Evolutionary conservation across 192 early-diverging fungal species (phyloP), one percentile per base, ranked within the genome.

Genomic region (Entomortierella lignicola): DNA sequence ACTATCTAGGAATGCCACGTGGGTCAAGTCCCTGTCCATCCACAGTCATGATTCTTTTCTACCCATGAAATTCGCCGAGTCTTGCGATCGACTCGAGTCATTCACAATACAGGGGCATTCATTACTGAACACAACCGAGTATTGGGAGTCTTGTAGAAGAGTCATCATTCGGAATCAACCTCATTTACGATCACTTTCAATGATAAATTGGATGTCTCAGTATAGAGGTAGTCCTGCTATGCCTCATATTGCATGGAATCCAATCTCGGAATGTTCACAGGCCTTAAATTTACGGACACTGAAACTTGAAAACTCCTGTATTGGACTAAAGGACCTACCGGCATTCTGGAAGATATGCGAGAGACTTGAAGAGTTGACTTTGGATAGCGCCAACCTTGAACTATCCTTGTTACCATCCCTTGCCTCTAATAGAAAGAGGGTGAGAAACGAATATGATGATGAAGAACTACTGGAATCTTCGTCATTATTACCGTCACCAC

Each of bases 311-410:
- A n/a, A 44, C n/a, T 68, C 52, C 30, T 43, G 29, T 7, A 57
- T 68, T 43, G 27, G 29, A 2, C 52, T 34, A 7, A 20, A 32
- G 32, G 34, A 68, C 26, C 25, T 48, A 23, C 41, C 54, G 21
- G 55, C 66, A 4, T 57, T 68, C 43, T 68, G 66, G 66, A 32
- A 34, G 4, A 48, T 68, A 18, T 43, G 66, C 29, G 31, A 41
- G 0, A 15, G 26, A 18, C 44, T 68, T 11, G 66, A 68, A 55
- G 29, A 27, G 6, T 23, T 68, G 30, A 47, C 26, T 1, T 7
- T 68, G 47, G 55, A 57, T 29, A 37, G 37, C 15, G 56, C 55
- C 29, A 18, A 48, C 18, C n/a, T 68, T 32, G 55, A 68, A n/a
- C 18, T 59, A 10, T 58, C 56, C 1, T 10, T 27, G 21, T 20